Evolutionary conservation across 108 stramenopile genomes (phyloP).

Genomic region (Cyclotella atomus): DNA sequence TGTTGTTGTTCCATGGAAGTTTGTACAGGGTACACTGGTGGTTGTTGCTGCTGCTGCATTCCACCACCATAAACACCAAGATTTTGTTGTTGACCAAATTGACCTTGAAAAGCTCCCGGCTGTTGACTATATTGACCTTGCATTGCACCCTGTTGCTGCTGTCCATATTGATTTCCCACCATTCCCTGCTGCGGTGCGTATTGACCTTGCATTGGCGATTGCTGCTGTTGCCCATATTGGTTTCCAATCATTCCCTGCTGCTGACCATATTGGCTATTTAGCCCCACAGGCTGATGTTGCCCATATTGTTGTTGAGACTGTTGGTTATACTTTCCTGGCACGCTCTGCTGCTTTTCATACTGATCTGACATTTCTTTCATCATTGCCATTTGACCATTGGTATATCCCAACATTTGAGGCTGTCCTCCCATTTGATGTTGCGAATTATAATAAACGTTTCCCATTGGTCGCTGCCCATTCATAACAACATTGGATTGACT

Average conservation of each 20-base stretch:
- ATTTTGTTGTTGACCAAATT: slow-evolving; percentile 1
- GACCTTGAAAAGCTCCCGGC: background rate
- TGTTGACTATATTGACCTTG: background rate
- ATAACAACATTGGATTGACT: background rate
- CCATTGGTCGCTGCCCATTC: too few species aligned
- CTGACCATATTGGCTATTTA: too few species aligned
- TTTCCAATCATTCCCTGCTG: background rate
- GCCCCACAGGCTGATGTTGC: too few species aligned
- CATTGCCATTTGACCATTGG: too few species aligned
- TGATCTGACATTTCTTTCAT: too few species aligned
- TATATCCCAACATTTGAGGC: too few species aligned
- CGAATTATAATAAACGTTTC: too few species aligned
- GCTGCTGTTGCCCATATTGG: background rate
- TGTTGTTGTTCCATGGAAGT: slow-evolving; percentile 6
- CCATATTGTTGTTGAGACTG: too few species aligned
- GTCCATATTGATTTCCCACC: background rate
- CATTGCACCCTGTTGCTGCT: background rate
- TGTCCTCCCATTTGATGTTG: too few species aligned
- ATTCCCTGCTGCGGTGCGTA: background rate
- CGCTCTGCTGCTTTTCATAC: too few species aligned
- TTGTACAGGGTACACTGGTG: slow-evolving; percentile 7
- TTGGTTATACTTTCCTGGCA: too few species aligned
- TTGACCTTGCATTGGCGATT: background rate
- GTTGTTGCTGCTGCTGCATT: slow-evolving; percentile 2
- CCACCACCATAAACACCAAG: background rate